phyloP scores from a whole-genome alignment of 148 eudicot genomes.

The Cornus kousa region DNA sequence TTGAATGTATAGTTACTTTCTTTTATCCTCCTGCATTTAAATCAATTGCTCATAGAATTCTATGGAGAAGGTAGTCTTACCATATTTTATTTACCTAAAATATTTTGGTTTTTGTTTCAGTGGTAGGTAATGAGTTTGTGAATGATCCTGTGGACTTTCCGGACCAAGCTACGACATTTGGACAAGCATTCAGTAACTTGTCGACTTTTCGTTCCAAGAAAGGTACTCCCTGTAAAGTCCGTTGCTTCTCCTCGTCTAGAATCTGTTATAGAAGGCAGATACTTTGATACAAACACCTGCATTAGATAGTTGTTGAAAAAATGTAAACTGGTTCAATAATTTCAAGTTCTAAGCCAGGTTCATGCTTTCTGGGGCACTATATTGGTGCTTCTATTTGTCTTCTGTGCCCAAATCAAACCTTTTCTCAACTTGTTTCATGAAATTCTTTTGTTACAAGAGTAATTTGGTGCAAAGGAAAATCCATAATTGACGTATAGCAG shows the following conservation, averaged over 20 bases:
- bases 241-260: not conserved
- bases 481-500: too few relatives aligned
- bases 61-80: not conserved
- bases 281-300: not conserved
- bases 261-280: not conserved
- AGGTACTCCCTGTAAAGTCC: slow-evolving; percentile 38
- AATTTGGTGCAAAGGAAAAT: not conserved
- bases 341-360: not conserved
- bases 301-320: not conserved
- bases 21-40: not conserved
- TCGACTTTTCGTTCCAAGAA: slow-evolving; percentile 48
- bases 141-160: slow-evolving; percentile 70
- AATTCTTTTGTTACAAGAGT: not conserved
- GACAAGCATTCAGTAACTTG: slow-evolving; percentile 50
- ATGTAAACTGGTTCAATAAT: too few relatives aligned
- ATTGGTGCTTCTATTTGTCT: not conserved
- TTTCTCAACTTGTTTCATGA: not conserved
- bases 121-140: slow-evolving; percentile 67
- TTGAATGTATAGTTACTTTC: too few relatives aligned
- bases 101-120: slow-evolving; percentile 32
- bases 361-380: not conserved
- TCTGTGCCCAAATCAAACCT: not conserved
- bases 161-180: slow-evolving; percentile 56
- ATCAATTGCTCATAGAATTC: not conserved
- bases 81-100: not conserved